Percentiles rank a stretch among this genome's conserved stretches.
Evolutionary conservation across 345 rosid genomes (phyloP).

Genomic region (Alliaria petiolata): DNA sequence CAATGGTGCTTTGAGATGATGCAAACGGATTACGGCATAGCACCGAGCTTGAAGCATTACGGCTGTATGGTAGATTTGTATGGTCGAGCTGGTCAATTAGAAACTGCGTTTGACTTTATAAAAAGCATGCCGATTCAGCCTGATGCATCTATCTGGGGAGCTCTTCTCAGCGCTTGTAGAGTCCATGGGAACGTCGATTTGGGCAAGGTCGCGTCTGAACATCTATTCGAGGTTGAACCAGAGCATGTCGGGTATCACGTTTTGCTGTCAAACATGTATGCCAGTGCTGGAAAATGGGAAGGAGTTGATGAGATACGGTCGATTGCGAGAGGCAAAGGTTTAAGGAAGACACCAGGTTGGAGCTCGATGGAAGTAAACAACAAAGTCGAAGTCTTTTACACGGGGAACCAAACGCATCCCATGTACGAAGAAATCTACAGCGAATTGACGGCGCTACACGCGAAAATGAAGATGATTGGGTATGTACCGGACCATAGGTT

Average conservation of each 20-base stretch:
- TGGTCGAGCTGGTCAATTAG: conserved; percentile 53
- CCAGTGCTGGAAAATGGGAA: conserved; percentile 53
- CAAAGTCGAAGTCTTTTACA: conserved; percentile 49
- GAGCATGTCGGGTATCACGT: conserved; percentile 59
- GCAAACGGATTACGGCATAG: conserved; percentile 39
- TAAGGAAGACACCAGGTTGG: conserved; percentile 65
- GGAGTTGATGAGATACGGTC: conserved; percentile 47
- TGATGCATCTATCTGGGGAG: conserved; percentile 59
- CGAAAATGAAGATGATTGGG: conserved; percentile 45
- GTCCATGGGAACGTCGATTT: conserved; percentile 46
- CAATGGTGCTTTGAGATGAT: conserved; percentile 44
- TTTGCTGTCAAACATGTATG: conserved; percentile 51
- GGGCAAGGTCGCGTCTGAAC: conserved; percentile 43
- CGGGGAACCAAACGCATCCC: conserved; percentile 49
- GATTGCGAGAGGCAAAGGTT: conserved; percentile 40
- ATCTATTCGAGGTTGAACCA: conserved; percentile 42
- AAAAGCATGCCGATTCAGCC: conserved; percentile 47
- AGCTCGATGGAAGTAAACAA: conserved; percentile 46
- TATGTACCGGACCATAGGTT: conserved; percentile 48
- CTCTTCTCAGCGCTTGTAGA: conserved; percentile 54
- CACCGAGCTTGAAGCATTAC: conserved; percentile 50
- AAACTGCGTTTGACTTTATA: conserved; percentile 43
- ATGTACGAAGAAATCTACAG: conserved; percentile 29
- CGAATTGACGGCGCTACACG: conserved; percentile 38
- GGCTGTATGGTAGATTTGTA: conserved; percentile 65